Base-by-base conservation (phyloP, 2,329 filamentous ascomycete species). In the Ophiostoma perfectum region DNA sequence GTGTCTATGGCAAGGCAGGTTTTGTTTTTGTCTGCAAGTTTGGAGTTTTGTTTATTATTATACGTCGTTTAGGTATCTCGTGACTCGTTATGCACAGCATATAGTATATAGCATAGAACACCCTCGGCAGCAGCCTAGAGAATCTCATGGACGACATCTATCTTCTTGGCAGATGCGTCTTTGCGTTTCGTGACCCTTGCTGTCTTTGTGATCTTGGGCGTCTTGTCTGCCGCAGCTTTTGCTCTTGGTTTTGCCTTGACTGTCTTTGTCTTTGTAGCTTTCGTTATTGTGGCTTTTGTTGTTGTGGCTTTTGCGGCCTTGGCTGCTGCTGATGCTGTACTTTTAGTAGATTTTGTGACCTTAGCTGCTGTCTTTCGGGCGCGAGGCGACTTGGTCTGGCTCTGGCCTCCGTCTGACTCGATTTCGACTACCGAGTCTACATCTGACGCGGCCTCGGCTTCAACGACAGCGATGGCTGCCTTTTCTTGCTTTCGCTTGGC, bases 401-500 rank as follows among this genome's bases (percentile, higher is more conserved):
- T 27, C n/a, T 27, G n/a, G 11, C 63, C 66, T 55, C 38, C 4
- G 42, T 47, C 18, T 3, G 63, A 64, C 41, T 47, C 63, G 9
- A 64, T 42, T 16, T 63, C 60, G n/a, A 63, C 60, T 8, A 63
- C 60, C 38, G 55, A 60, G 12, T 67, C 14, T 4, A 2, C 4
- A 7, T 55, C 60, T 2, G 44, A 45, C 49, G 14, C 27, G 38
- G 6, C 49, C 0, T 27, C 44, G 5, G 16, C 39, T 36, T 18
- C 42, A 1, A 18, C 55, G 11, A 38, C 5, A 4, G 14, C 67
- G 44, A 62, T 38, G n/a, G 49, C 71, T 3, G 63, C 66, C 47
- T 67, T 69, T n/a, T 71, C 69, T 44, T 63, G 41, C 36, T 65
- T 68, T 36, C 71, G 71, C 65, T 72, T 72, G 42, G 69, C 68